phyloP scores from a whole-genome alignment of 768 basidiomycete species.

The Pleurotus giganteus region DNA sequence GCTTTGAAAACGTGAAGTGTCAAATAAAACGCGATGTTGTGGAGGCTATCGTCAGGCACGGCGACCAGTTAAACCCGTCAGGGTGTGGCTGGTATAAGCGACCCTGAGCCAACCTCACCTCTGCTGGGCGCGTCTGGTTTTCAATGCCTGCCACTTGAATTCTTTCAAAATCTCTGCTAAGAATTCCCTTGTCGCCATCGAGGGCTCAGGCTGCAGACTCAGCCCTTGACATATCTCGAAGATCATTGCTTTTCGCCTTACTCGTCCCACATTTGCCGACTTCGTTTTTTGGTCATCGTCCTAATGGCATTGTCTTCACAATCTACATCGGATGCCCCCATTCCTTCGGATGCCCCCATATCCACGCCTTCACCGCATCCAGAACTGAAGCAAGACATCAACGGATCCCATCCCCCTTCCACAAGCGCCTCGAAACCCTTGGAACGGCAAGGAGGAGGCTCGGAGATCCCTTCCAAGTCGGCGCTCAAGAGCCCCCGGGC shows the following conservation, averaged over 20 bases:
- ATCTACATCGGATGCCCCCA: conserved; percentile 5
- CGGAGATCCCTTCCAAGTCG: conserved; percentile 22
- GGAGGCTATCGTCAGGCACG: not conserved
- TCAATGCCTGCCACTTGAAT: not conserved
- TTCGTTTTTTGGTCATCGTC: not conserved
- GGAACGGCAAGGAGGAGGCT: not conserved
- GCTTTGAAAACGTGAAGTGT: too few species aligned
- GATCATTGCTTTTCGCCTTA: not conserved
- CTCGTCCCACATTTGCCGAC: conserved; percentile 5
- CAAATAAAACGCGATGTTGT: too few species aligned
- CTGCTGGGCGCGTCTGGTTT: not conserved
- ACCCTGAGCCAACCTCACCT: not conserved
- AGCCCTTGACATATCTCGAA: not conserved
- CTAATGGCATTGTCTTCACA: conserved; percentile 2
- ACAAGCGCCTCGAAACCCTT: not conserved
- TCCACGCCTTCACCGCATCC: conserved; percentile 2
- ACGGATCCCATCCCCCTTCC: not conserved
- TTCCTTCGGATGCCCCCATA: too few species aligned
- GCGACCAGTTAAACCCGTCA: not conserved
- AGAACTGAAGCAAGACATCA: not conserved
- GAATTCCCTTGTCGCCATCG: too few species aligned
- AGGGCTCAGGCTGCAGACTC: too few species aligned
- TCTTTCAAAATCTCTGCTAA: too few species aligned
- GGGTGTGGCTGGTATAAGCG: not conserved
- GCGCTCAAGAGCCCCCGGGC: conserved; percentile 23